A percentile compares a stretch with the other conserved stretches of the same genome.
These are phyloP conservation scores for Fusarium robinianum DNA, from an alignment of 2,329 filamentous ascomycete species.

Conservation along the genomic window DNA sequence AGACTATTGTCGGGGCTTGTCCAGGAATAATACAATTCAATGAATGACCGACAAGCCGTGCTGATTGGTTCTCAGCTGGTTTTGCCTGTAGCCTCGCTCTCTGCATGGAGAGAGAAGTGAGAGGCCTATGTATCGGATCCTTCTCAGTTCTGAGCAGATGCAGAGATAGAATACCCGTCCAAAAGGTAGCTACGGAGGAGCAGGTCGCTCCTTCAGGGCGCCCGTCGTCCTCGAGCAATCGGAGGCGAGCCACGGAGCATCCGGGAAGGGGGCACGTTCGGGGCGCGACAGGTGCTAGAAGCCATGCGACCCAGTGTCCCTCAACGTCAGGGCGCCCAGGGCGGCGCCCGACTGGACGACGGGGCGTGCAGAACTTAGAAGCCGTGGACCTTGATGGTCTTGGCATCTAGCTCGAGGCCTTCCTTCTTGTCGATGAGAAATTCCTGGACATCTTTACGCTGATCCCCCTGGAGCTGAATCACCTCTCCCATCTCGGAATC, in stretches of 20 bases:
- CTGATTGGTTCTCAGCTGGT: slow-evolving; percentile 24
- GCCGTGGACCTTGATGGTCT: slow-evolving; percentile 89
- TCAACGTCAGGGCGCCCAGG: slow-evolving; percentile 40
- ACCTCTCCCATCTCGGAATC: slow-evolving; percentile 98
- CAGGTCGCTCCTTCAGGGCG: slow-evolving; percentile 39
- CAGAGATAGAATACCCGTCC: slow-evolving; percentile 33
- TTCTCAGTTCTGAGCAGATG: slow-evolving; percentile 23
- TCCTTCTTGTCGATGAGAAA: slow-evolving; percentile 97
- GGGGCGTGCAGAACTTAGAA: slow-evolving; percentile 50
- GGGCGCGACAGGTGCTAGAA: slow-evolving; percentile 38
- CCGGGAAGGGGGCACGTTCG: slow-evolving; percentile 33
- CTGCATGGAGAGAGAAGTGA: slow-evolving; percentile 29
- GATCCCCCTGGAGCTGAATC: slow-evolving; percentile 99
- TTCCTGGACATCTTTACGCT: slow-evolving; percentile 98
- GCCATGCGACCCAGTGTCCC: slow-evolving; percentile 41
- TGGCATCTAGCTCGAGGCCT: slow-evolving; percentile 89
- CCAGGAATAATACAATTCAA: slow-evolving; percentile 36
- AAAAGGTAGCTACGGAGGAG: slow-evolving; percentile 35
- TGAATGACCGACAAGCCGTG: slow-evolving; percentile 43
- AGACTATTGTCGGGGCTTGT: slow-evolving; percentile 44
- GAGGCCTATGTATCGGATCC: slow-evolving; percentile 10
- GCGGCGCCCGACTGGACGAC: slow-evolving; percentile 45
- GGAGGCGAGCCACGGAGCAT: slow-evolving; percentile 40
- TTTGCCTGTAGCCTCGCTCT: slow-evolving; percentile 40
- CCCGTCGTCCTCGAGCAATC: slow-evolving; percentile 41